Evolutionary conservation across 2,329 filamentous ascomycete species (phyloP), one percentile per base, ranked within the genome.

Genomic region (Sclerotinia glacialis): DNA sequence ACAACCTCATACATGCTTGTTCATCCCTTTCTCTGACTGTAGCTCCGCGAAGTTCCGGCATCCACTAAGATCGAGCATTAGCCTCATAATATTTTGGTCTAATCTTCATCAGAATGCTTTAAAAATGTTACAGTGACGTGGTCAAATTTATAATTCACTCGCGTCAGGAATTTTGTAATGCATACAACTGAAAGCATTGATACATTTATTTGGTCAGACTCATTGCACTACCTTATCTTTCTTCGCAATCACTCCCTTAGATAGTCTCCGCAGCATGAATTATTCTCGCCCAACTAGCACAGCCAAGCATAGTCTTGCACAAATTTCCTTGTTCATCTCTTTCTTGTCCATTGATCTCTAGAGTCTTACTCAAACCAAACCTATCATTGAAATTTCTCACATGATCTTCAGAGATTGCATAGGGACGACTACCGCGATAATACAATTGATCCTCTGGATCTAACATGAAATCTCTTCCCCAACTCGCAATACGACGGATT

Each of bases 241-340:
- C 11, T 11, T 54, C 0, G n/a, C 9, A 31, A 16, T 37, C 59
- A n/a, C 49, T 62, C 26, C 21, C 37, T 44, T 47, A 5, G n/a
- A 63, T 21, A 3, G 31, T 46, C 23, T 70, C 68, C 18, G 64
- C 69, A 12, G 60, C 50, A 31, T 34, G 40, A 0, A 71, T 34
- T 26, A 71, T 71, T 18, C 71, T 69, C 2, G 67, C 67, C 71
- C 71, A 72, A 14, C 68, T 64, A 12, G 69, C 71, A 63, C 67
- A 67, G 2, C 69, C 71, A 23, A 72, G 67, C 63, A 72, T 53
- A 4, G 71, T 71, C 34, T 72, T 72, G 44, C 70, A 72, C 31
- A 71, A 58, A 21, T 69, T 68, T 5, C 71, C 69, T 8, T 69
- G 37, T 40, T 69, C 67, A 49, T 72, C 68, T 44, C 69, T 65